Base-by-base conservation (phyloP, 495 filamentous ascomycete genomes). In the Podospora appendiculata region DNA sequence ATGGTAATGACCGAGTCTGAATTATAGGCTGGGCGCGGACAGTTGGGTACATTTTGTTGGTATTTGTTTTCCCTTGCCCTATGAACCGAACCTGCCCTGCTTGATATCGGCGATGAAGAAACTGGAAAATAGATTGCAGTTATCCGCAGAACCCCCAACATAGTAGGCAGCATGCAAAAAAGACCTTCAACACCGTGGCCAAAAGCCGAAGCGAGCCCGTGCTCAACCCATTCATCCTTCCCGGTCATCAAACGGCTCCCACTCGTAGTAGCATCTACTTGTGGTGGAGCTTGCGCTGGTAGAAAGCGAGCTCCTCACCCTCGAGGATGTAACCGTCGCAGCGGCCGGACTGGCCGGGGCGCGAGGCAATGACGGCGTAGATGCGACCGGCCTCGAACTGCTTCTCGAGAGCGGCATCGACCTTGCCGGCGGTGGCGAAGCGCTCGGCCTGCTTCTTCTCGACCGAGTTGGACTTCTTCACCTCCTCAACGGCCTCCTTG, bases 221-320 rank as follows among this genome's bases (percentile, higher is more conserved):
- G 51, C 47, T 50, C 50, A 52, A 51, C 34, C 55, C 58, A 51
- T 38, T 41, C 25, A 25, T 25, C 44, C 42, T 41, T 41, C 50
- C 58, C 53, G 39, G 46, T 46, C 52, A 50, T 49, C 55, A 36
- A 36, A 41, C 53, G 54, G 45, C 48, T 50, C 25, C 25, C 25
- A 40, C 43, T 49, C 41, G 41, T 36, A 16, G 40, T 63, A 63
- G n/a, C 51, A 36, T 80, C 81, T 96, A 97, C 83, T 93, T 96
- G 83, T 92, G 84, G 75, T 92, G 86, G 75, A 97, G 86, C 72
- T 88, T 90, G 77, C 84, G 83, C 84, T 93, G 89, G 88, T 99
- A 99, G 88, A 99, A 99, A 72, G 88, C 87, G 62, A 99, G 78
- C 84, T 99, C 93, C 67, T 99, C 93, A 61, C 93, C 93, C 86